Conservation (phyloP, 2,329 filamentous ascomycete species). For the Hypoxylon sp. region DNA sequence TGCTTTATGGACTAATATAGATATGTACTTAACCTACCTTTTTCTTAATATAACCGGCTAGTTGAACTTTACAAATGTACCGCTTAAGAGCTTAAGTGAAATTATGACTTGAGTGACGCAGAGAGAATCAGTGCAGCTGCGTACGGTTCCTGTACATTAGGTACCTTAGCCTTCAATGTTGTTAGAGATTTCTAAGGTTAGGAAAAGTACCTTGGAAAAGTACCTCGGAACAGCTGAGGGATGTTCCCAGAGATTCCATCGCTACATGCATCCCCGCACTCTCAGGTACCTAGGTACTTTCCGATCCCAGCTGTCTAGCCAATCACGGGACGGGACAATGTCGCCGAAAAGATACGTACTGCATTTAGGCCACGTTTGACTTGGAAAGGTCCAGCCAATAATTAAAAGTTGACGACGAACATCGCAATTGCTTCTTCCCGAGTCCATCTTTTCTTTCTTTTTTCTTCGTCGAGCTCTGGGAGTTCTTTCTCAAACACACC, state of each 20-base stretch:
- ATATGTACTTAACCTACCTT: not conserved
- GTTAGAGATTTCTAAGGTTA: constrained; percentile 22
- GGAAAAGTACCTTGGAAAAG: too few species aligned
- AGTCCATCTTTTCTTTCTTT: constrained; percentile 46
- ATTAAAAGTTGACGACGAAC: constrained; percentile 44
- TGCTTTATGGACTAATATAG: not conserved
- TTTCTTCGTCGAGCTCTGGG: constrained; percentile 55
- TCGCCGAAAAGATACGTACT: constrained; percentile 45
- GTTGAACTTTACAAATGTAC: not conserved
- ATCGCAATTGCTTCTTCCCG: constrained; percentile 37
- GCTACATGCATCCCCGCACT: constrained; percentile 41
- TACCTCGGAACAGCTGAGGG: constrained; percentile 11
- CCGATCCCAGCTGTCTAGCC: constrained; percentile 27
- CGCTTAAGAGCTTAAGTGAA: not conserved
- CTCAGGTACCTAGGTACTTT: constrained; percentile 23
- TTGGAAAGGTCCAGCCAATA: constrained; percentile 45
- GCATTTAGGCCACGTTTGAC: constrained; percentile 51
- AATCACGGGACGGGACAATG: constrained; percentile 32
- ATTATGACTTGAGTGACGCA: not conserved
- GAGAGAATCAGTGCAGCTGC: not conserved
- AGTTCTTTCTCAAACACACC: constrained; percentile 52
- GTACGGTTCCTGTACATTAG: constrained; percentile 5
- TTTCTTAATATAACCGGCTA: not conserved
- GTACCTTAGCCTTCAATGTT: too few species aligned
- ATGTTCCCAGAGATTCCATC: constrained; percentile 38